phyloP scores from a whole-genome alignment of 805 yeast genomes.

The Suhomyces canberraensis region DNA sequence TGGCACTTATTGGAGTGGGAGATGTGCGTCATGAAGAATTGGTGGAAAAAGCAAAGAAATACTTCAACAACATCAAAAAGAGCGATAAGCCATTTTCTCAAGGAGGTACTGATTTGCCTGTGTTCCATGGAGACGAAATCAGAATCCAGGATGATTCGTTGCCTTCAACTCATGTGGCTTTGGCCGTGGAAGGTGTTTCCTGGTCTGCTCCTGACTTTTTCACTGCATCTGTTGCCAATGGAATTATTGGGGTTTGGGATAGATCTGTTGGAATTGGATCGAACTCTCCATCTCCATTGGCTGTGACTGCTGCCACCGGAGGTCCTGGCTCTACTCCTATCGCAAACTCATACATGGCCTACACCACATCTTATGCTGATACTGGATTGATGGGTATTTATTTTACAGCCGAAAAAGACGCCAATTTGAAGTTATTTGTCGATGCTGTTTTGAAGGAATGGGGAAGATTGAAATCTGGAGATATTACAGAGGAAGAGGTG shows the following conservation, averaged over 20 bases:
- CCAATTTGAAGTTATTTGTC: conserved; percentile 62
- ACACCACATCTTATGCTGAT: conserved; percentile 95
- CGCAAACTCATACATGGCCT: conserved; percentile 94
- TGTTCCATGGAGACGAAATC: conserved; percentile 82
- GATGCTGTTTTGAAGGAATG: conserved; percentile 82
- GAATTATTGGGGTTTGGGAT: conserved; percentile 97
- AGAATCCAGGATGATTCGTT: conserved; percentile 77
- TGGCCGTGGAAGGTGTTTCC: conserved; percentile 96
- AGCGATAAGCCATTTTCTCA: conserved; percentile 70
- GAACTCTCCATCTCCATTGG: conserved; percentile 81
- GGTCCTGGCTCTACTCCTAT: conserved; percentile 59
- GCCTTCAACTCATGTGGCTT: conserved; percentile 87
- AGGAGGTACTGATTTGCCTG: conserved; percentile 68
- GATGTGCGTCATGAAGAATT: conserved; percentile 85
- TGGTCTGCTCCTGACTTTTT: conserved; percentile 97
- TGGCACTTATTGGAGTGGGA: conserved; percentile 98
- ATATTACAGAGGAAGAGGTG: conserved; percentile 77
- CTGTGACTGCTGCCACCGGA: conserved; percentile 59
- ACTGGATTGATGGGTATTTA: conserved; percentile 98
- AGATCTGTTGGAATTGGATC: conserved; percentile 83
- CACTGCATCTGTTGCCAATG: conserved; percentile 93
- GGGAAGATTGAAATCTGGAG: conserved; percentile 80
- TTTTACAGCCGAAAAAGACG: conserved; percentile 74
- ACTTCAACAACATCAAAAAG: conserved; percentile 68
- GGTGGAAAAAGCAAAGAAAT: conserved; percentile 68